These are phyloP conservation scores for Scedosporium boydii DNA, from an alignment of 2,329 filamentous ascomycete species.

Conservation along the genomic window DNA sequence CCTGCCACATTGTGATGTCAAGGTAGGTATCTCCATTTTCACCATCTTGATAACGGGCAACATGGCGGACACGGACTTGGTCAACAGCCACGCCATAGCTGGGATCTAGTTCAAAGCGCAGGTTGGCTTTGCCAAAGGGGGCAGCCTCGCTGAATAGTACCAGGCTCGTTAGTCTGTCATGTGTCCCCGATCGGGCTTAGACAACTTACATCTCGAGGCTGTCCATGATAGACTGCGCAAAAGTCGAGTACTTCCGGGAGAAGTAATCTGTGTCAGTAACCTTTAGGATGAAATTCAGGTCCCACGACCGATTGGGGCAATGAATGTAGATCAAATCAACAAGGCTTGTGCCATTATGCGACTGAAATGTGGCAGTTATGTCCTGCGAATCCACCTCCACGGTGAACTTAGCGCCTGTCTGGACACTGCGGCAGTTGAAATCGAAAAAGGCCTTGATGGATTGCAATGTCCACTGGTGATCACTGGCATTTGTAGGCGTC, in stretches of 20 bases:
- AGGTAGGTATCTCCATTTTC: neutral
- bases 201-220: neutral
- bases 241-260: neutral
- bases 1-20: slow-evolving; percentile 1
- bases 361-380: slow-evolving; percentile 14
- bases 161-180: neutral
- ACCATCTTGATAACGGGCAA: neutral
- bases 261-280: slow-evolving; percentile 4
- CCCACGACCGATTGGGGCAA: slow-evolving; percentile 21
- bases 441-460: slow-evolving; percentile 14
- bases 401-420: slow-evolving; percentile 7
- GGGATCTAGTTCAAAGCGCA: neutral
- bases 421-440: neutral
- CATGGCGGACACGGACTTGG: neutral
- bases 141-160: neutral
- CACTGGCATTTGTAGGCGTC: slow-evolving; percentile 11
- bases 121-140: neutral
- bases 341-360: slow-evolving; percentile 13
- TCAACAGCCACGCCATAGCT: neutral
- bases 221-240: slow-evolving; percentile 2
- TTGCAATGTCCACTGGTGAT: neutral
- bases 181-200: too few species aligned
- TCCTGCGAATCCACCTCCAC: slow-evolving; percentile 19
- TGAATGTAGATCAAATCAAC: slow-evolving; percentile 16
- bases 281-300: slow-evolving; percentile 14